A percentile compares a stretch with the other conserved stretches of the same genome.
phyloP scores from a whole-genome alignment of 768 basidiomycete species.

The Leccinum obscurum region DNA sequence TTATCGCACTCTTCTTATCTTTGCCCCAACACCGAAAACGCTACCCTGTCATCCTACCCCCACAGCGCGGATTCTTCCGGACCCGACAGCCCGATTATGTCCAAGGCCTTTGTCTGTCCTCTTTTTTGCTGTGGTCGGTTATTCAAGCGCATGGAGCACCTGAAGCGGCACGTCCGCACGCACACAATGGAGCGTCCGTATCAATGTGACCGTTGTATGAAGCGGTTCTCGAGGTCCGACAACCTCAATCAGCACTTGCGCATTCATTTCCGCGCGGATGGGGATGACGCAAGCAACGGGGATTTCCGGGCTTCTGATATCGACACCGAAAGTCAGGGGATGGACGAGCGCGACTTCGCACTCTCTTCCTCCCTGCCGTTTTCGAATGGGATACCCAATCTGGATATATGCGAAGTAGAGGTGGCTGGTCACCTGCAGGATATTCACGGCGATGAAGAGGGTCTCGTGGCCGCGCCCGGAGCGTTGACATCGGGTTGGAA shows the following conservation, averaged over 20 bases:
- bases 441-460: conserved; percentile 58
- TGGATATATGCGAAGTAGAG: conserved; percentile 62
- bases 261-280: conserved; percentile 56
- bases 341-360: conserved; percentile 35
- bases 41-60: conserved; percentile 20
- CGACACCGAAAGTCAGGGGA: conserved; percentile 35
- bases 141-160: conserved; percentile 92
- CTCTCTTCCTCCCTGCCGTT: conserved; percentile 27
- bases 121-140: conserved; percentile 78
- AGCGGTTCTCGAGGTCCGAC: conserved; percentile 86
- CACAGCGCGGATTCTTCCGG: conserved; percentile 23
- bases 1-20: conserved; percentile 20
- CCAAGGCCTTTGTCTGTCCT: conserved; percentile 78
- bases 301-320: conserved; percentile 29
- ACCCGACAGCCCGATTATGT: conserved; percentile 36
- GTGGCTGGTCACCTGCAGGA: conserved; percentile 55
- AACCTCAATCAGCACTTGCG: conserved; percentile 86
- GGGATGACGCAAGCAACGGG: conserved; percentile 28
- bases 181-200: conserved; percentile 90
- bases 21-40: conserved; percentile 15
- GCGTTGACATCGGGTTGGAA: conserved; percentile 19
- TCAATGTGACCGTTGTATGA: conserved; percentile 69
- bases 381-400: conserved; percentile 40
- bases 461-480: conserved; percentile 41
- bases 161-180: conserved; percentile 83